Base-by-base conservation (phyloP, 495 filamentous ascomycete species). In the Penicillium pulvis region DNA sequence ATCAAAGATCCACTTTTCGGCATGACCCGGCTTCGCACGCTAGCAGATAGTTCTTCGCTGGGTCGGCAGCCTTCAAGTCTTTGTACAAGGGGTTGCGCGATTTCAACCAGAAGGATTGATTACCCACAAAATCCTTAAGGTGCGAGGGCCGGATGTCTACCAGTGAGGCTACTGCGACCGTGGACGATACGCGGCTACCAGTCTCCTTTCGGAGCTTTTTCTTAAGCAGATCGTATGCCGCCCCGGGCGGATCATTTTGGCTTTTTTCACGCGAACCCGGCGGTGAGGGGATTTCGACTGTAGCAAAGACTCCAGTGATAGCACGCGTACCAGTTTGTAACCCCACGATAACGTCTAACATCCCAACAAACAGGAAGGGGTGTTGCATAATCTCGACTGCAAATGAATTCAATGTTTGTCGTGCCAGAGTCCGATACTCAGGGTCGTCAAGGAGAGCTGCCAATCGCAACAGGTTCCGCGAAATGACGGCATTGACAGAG, bases 371-470 rank as follows among this genome's bases (percentile, higher is more conserved):
- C 10, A 96, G 77, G 78, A 90, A 93, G 0, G 94, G 94, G 62
- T 98, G 91, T 64, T 97, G 91, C 62, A 96, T 75, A 54, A 97
- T 85, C 72, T 98, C 94, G 0, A 90, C 86, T 52, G 93, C 88
- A 61, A 98, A 98, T 0, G 93, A 90, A 28, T 80, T 81, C 55
- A 89, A 84, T 4, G 92, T 97, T 64, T 88, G 82, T 47, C 82
- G 81, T 1, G 92, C 92, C 47, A 86, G 77, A 35, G 73, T 73
- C 6, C 79, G 77, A 64, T 92, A 92, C 5, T 68, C 68, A 1
- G 85, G 74, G 53, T 93, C 86, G 19, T 82, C 83, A 2, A 98
- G 81, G 1, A 96, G 68, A 0, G 83, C 79, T 33, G 85, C 84
- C 17, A 98, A 81, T 3, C 92, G 85, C 69, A 91, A 88, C 16